Evolutionary conservation across 495 filamentous ascomycete genomes (phyloP).

Genomic region (Hypomontagnella monticulosa): DNA sequence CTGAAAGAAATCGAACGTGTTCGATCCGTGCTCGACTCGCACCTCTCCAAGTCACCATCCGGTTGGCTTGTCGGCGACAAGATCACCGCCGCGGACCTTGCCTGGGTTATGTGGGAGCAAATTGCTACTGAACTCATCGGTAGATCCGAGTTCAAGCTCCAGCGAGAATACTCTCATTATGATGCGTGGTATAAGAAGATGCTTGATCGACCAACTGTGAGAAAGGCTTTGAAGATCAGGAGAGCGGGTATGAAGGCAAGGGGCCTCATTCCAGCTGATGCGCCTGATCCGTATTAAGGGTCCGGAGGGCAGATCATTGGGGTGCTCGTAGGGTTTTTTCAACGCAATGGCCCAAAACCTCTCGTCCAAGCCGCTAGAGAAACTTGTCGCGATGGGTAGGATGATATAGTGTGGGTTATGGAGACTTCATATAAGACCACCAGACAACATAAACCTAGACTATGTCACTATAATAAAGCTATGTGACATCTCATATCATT

Average conservation of each 20-base stretch:
- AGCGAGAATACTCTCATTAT: constrained; percentile 44
- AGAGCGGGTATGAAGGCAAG: neutral
- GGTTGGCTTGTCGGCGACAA: constrained; percentile 70
- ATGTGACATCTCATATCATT: too few species aligned
- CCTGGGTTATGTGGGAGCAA: constrained; percentile 66
- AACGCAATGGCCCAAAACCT: too few species aligned
- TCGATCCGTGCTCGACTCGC: constrained; percentile 53
- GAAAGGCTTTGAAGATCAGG: constrained; percentile 25
- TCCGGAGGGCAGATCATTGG: too few species aligned
- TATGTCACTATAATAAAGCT: too few species aligned
- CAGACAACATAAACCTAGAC: too few species aligned
- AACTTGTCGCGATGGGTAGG: too few species aligned
- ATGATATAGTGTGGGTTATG: too few species aligned
- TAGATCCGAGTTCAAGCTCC: constrained; percentile 15
- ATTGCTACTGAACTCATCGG: constrained; percentile 23
- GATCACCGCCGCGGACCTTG: constrained; percentile 65
- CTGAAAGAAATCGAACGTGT: constrained; percentile 57
- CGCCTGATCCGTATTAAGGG: neutral
- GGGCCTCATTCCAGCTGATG: neutral
- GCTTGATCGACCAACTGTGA: constrained; percentile 33
- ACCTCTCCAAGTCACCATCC: constrained; percentile 55
- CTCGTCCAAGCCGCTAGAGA: too few species aligned
- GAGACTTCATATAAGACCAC: too few species aligned
- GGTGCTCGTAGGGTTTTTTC: neutral
- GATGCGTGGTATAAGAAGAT: constrained; percentile 46